Evolutionary conservation across 2,329 filamentous ascomycete species (phyloP).

Genomic region (Calonectria hawksworthii): DNA sequence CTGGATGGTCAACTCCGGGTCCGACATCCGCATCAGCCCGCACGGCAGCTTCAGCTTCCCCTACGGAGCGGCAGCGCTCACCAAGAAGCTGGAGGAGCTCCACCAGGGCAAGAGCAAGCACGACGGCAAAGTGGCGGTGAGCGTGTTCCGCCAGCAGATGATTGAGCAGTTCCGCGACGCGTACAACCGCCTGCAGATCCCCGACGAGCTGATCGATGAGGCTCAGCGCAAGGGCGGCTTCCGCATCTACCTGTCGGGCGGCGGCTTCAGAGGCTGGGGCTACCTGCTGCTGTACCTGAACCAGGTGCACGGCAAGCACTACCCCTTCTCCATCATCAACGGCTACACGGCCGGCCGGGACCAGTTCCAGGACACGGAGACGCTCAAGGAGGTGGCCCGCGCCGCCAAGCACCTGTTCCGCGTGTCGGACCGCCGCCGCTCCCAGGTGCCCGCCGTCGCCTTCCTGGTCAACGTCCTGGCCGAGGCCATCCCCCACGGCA

Average conservation of each 20-base stretch:
- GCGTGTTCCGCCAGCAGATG: constrained; percentile 64
- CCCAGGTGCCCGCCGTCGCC: constrained; percentile 77
- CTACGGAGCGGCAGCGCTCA: constrained; percentile 78
- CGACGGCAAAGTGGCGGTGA: constrained; percentile 59
- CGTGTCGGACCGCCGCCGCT: constrained; percentile 74
- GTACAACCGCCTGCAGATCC: constrained; percentile 66
- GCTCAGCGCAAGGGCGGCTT: constrained; percentile 63
- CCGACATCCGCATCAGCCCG: constrained; percentile 64
- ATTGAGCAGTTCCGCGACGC: constrained; percentile 64
- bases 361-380: constrained; percentile 65
- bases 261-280: constrained; percentile 80
- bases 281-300: constrained; percentile 74
- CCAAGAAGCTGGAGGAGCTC: constrained; percentile 64
- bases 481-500: constrained; percentile 69
- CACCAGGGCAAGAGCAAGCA: constrained; percentile 53
- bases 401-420: constrained; percentile 65
- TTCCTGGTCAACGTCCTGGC: constrained; percentile 75
- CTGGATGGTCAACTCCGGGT: constrained; percentile 70
- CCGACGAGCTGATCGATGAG: constrained; percentile 60
- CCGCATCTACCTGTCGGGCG: constrained; percentile 77
- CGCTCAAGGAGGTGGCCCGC: constrained; percentile 50
- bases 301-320: constrained; percentile 69
- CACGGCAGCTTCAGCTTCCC: constrained; percentile 75
- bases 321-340: constrained; percentile 81
- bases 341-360: constrained; percentile 68